Base-by-base conservation (phyloP, 192 early-diverging fungal species). In the Podila verticillata region DNA sequence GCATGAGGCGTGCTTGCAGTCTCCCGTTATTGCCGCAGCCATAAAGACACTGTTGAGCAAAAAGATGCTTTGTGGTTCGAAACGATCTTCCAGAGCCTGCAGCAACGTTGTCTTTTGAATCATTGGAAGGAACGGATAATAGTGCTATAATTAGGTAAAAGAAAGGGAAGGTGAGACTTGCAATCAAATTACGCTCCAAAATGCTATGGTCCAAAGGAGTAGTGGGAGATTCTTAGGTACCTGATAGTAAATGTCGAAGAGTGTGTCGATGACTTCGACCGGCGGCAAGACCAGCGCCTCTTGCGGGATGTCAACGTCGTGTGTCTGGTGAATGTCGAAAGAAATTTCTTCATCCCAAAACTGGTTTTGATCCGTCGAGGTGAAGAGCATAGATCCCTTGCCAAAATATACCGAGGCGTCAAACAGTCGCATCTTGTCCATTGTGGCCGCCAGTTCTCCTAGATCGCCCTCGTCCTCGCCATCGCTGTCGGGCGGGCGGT, bases 331-430 rank as follows among this genome's bases (percentile, higher is more conserved):
- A 4, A 80, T 70, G 58, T 80, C 77, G 54, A 80, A 80, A 1
- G 77, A 80, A 22, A 80, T 80, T 57, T 80, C 77, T 39, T 80
- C 77, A 22, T 80, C 77, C 77, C 77, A 80, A 54, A 80, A 80
- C 39, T 68, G 35, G 22, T 80, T 72, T 29, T 80, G 70, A 59
- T 80, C 77, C 22, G 77, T 80, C 3, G 77, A 80, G 0, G 77
- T 80, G 10, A 80, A 80, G 15, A 80, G 44, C 77, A 80, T 80
- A 10, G 77, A 72, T 58, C 77, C 77, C n/a, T 72, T 80, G 13
- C 77, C 77, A 61, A 80, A 67, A 47, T 80, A 80, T 0, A 80
- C 61, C 0, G 77, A 80, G 15, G 77, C 77, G 60, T 80, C 77
- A 72, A 80, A 80, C 2, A 80, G 65, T 35, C 77, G 64, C 7